Percentiles rank a stretch among this genome's conserved stretches.
Evolutionary conservation across 768 basidiomycete genomes (phyloP).

Genomic region (Nidularia sp.): DNA sequence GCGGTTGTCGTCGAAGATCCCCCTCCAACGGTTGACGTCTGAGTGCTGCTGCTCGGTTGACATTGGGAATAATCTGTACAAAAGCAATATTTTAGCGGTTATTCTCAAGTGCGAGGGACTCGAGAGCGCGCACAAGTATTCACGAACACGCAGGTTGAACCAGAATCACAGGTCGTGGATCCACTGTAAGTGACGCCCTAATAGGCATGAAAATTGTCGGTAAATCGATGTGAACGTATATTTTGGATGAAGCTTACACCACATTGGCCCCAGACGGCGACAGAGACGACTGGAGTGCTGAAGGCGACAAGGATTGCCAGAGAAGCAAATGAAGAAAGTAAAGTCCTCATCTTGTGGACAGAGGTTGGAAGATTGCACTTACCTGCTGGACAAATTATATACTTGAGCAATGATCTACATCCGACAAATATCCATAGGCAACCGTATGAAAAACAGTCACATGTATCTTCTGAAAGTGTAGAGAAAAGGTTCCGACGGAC

Average conservation of each 20-base stretch:
- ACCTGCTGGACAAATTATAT: too few species aligned
- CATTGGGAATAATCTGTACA: conserved; percentile 45
- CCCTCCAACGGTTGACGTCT: conserved; percentile 2
- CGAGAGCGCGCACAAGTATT: conserved; percentile 31
- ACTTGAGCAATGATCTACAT: too few species aligned
- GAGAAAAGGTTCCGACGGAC: too few species aligned
- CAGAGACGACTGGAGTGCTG: conserved; percentile 18
- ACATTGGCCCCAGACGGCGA: conserved; percentile 49
- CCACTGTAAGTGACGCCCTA: conserved; percentile 41
- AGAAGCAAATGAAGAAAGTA: conserved; percentile 23
- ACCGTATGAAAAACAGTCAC: too few species aligned
- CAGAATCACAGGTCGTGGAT: conserved; percentile 32
- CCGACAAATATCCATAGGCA: too few species aligned
- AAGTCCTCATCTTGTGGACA: conserved; percentile 19
- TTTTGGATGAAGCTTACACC: conserved; percentile 23
- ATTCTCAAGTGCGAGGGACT: neutral
- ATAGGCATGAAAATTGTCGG: conserved; percentile 2
- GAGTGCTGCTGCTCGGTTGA: neutral
- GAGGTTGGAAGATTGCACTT: too few species aligned
- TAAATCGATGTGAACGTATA: neutral
- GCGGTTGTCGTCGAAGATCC: conserved; percentile 20
- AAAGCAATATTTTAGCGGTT: neutral
- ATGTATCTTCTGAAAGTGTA: neutral
- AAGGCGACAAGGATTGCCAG: conserved; percentile 25
- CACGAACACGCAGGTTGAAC: conserved; percentile 29